phyloP scores from a whole-genome alignment of 495 filamentous ascomycete species.

The Xanthoparmelia taractica region DNA sequence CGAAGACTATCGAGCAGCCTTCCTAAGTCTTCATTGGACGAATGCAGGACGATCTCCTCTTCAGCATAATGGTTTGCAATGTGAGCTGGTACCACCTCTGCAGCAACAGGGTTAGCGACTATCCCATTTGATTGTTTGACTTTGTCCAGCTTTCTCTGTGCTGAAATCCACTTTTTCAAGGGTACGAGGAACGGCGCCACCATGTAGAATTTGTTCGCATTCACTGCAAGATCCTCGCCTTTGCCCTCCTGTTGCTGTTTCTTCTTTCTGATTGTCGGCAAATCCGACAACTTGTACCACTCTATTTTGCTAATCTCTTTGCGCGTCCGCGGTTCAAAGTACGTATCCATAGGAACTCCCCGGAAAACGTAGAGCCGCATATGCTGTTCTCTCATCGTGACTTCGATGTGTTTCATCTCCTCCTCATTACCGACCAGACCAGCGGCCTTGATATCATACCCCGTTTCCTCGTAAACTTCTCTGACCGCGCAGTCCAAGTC shows the following conservation, averaged over 20 bases:
- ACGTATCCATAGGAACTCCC: conserved; percentile 72
- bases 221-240: conserved; percentile 45
- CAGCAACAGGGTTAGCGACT: not conserved
- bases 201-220: conserved; percentile 92
- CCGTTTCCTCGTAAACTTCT: conserved; percentile 94
- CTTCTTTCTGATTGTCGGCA: conserved; percentile 72
- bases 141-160: conserved; percentile 63
- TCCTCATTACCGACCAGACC: conserved; percentile 61
- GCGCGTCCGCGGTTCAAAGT: conserved; percentile 80
- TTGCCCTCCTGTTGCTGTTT: conserved; percentile 50
- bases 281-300: conserved; percentile 83
- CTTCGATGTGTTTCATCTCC: conserved; percentile 69
- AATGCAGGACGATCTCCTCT: not conserved
- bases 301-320: conserved; percentile 96
- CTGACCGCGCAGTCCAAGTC: conserved; percentile 87
- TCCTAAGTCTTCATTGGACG: conserved; percentile 9
- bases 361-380: conserved; percentile 86
- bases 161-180: conserved; percentile 82
- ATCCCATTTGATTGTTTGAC: not conserved
- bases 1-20: conserved; percentile 20
- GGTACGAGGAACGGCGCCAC: conserved; percentile 84
- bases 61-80: not conserved
- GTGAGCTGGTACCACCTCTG: conserved; percentile 2
- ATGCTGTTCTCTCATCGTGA: conserved; percentile 86
- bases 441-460: conserved; percentile 67